A percentile compares a stretch with the other conserved stretches of the same genome.
phyloP scores from a whole-genome alignment of 805 yeast genomes.

The Saccharomycopsis fodiens region DNA sequence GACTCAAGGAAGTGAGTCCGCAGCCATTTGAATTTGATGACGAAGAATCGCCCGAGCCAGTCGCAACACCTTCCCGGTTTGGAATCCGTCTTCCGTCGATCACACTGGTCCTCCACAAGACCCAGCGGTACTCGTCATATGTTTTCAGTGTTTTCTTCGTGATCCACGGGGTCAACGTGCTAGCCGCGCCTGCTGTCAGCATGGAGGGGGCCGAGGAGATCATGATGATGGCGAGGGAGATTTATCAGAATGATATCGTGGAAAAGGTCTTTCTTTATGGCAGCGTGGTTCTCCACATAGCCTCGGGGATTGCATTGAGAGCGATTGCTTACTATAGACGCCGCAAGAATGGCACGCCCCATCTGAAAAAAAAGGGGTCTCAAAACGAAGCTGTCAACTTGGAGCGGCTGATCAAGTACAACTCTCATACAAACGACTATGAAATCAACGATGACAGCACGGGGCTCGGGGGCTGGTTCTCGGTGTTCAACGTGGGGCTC shows the following conservation, averaged over 20 bases:
- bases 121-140: constrained; percentile 57
- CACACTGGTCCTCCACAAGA: constrained; percentile 21
- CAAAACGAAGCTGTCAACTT: constrained; percentile 22
- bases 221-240: constrained; percentile 50
- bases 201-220: constrained; percentile 38
- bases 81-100: constrained; percentile 2
- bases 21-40: neutral
- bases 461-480: constrained; percentile 57
- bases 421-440: constrained; percentile 16
- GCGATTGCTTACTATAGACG: constrained; percentile 22
- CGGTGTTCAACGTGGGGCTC: constrained; percentile 49
- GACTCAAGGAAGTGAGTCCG: constrained; percentile 3
- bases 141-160: constrained; percentile 49
- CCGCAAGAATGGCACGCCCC: constrained; percentile 20
- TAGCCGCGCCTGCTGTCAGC: constrained; percentile 45
- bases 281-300: constrained; percentile 40
- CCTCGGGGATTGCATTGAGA: constrained; percentile 44
- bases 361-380: constrained; percentile 16
- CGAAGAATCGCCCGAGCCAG: neutral
- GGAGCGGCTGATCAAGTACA: constrained; percentile 6
- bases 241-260: constrained; percentile 48
- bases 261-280: constrained; percentile 45
- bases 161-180: constrained; percentile 49
- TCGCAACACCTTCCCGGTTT: neutral
- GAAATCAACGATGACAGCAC: constrained; percentile 34